A percentile compares a stretch with the other conserved stretches of the same genome.
phyloP scores from a whole-genome alignment of 352 stramenopile genomes.

The Phytopythium aichiense region DNA sequence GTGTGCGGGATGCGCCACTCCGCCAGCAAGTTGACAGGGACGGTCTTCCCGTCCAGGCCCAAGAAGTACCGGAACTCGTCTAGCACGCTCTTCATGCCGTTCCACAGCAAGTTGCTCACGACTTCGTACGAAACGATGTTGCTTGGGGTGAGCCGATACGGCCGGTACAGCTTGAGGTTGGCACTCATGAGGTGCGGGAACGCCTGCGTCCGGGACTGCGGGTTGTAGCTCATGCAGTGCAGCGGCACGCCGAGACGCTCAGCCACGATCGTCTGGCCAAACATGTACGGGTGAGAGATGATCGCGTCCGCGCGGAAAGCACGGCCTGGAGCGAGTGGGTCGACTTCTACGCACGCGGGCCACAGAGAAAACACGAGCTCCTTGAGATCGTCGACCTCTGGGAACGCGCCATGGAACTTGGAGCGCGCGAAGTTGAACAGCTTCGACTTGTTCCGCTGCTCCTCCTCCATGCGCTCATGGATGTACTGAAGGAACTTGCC shows the following conservation, averaged over 20 bases:
- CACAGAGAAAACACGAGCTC: conserved; percentile 36
- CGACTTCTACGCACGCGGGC: conserved; percentile 40
- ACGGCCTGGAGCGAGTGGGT: conserved; percentile 19
- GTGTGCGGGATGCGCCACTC: conserved; percentile 42
- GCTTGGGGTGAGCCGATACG: conserved; percentile 34
- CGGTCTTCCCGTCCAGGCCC: conserved; percentile 22
- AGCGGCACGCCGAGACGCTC: conserved; percentile 42
- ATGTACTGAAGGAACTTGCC: conserved; percentile 53
- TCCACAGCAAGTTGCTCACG: conserved; percentile 32
- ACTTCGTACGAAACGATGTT: conserved; percentile 42
- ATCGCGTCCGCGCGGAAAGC: conserved; percentile 41
- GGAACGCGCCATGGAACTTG: conserved; percentile 30
- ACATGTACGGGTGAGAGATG: conserved; percentile 33
- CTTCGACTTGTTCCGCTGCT: conserved; percentile 31
- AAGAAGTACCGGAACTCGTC: conserved; percentile 38
- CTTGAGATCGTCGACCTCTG: conserved; percentile 45
- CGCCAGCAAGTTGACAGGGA: conserved; percentile 24
- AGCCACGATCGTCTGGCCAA: conserved; percentile 35
- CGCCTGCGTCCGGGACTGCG: conserved; percentile 31
- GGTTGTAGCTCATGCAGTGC: conserved; percentile 32
- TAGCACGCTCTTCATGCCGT: conserved; percentile 23
- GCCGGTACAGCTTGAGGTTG: conserved; percentile 34
- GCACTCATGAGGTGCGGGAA: conserved; percentile 42
- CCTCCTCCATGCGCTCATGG: conserved; percentile 28
- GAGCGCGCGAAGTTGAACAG: conserved; percentile 25